A percentile compares a stretch with the other conserved stretches of the same genome.
Evolutionary conservation across 179 eudicot species (phyloP).

Genomic region (Gypsophila paniculata): DNA sequence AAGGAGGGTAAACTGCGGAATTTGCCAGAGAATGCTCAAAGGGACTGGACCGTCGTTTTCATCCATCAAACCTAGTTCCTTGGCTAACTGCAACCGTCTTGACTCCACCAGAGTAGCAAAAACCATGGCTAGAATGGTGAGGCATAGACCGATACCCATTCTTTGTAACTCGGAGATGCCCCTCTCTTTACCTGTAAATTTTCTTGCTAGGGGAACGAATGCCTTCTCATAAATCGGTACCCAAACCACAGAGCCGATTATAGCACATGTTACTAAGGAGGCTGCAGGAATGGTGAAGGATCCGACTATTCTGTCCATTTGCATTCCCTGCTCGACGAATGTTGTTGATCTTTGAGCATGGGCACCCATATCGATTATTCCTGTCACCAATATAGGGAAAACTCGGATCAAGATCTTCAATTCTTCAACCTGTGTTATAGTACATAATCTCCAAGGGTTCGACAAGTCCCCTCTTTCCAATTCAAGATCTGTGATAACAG

Average conservation of each 20-base stretch:
- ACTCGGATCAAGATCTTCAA: conserved; percentile 4
- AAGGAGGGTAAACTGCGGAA: conserved; percentile 45
- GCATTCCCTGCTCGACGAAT: conserved; percentile 37
- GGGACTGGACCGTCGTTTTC: conserved; percentile 28
- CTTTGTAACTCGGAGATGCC: conserved; percentile 31
- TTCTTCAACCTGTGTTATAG: conserved; percentile 15
- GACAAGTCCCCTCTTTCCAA: neutral
- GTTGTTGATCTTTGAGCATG: conserved; percentile 11
- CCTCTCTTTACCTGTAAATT: conserved; percentile 21
- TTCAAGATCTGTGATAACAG: neutral
- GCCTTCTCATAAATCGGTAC: conserved; percentile 26
- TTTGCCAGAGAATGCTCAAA: conserved; percentile 44
- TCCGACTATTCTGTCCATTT: conserved; percentile 31
- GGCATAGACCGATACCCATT: conserved; percentile 24
- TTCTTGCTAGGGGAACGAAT: conserved; percentile 21
- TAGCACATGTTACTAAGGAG: conserved; percentile 17
- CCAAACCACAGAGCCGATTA: conserved; percentile 22
- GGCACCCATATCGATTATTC: conserved; percentile 17
- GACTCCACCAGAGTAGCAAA: conserved; percentile 21
- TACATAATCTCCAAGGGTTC: conserved; percentile 9
- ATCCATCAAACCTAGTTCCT: conserved; percentile 29
- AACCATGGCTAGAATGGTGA: conserved; percentile 20
- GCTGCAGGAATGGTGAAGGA: conserved; percentile 33
- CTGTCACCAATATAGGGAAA: conserved; percentile 1
- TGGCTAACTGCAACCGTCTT: conserved; percentile 36